Conservation (phyloP, 2,329 filamentous ascomycete genomes). For the Helicocarpus griseus region DNA sequence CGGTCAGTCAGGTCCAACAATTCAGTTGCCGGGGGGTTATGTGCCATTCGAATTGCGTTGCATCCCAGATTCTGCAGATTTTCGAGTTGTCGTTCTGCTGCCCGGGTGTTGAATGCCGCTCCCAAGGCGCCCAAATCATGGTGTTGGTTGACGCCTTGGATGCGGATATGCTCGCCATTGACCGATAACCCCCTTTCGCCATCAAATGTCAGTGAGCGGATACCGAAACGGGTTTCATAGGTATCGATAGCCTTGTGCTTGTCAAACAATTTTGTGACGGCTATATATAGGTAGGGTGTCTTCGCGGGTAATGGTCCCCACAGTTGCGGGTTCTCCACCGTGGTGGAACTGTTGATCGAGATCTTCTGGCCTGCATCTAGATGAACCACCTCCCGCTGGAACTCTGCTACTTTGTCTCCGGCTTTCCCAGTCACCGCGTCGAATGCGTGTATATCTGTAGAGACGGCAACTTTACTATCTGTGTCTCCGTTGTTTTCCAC, state of each 20-base stretch:
- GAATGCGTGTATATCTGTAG: conserved; percentile 32
- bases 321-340: conserved; percentile 27
- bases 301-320: conserved; percentile 38
- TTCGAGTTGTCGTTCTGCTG: conserved; percentile 41
- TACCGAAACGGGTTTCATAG: conserved; percentile 44
- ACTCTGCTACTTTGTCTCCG: conserved; percentile 21
- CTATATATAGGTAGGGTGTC: conserved; percentile 33
- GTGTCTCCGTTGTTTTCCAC: conserved; percentile 36
- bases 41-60: conserved; percentile 43
- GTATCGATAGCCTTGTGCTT: conserved; percentile 26
- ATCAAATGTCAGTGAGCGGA: conserved; percentile 36
- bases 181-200: conserved; percentile 35
- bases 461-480: conserved; percentile 27
- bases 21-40: conserved; percentile 46
- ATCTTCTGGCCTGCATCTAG: conserved; percentile 25
- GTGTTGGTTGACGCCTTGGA: conserved; percentile 44
- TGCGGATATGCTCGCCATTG: conserved; percentile 36
- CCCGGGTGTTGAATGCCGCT: conserved; percentile 42
- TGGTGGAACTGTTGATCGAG: conserved; percentile 34
- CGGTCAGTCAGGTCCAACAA: conserved; percentile 42
- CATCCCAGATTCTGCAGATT: conserved; percentile 42
- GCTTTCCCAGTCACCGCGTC: conserved; percentile 24
- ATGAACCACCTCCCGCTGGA: conserved; percentile 20
- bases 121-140: conserved; percentile 44
- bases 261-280: conserved; percentile 32